A percentile compares a stretch with the other conserved stretches of the same genome.
Conservation (phyloP, 164 flowering plant species). For the Vitis labrusca region DNA sequence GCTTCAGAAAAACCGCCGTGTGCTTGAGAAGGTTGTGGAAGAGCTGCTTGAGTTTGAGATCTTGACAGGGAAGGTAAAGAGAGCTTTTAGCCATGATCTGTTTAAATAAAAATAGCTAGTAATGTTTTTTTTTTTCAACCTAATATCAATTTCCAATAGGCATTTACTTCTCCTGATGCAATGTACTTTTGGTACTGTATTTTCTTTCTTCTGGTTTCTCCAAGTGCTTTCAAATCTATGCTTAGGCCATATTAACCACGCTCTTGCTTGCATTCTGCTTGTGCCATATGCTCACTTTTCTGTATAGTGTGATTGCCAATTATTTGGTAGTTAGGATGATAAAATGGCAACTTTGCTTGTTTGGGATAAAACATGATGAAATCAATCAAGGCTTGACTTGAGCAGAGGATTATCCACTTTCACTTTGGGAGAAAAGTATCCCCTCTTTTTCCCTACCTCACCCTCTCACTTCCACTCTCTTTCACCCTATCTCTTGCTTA, state of each 20-base stretch:
- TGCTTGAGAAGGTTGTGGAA: conserved; percentile 77
- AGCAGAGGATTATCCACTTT: too few relatives aligned
- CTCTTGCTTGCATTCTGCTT: too few relatives aligned
- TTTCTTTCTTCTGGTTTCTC: neutral
- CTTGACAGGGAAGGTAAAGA: conserved; percentile 73
- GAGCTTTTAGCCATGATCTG: conserved; percentile 1
- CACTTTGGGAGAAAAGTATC: too few relatives aligned
- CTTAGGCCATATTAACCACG: neutral
- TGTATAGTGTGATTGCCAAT: too few relatives aligned
- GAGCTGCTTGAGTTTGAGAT: conserved; percentile 81
- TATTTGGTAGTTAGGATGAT: too few relatives aligned
- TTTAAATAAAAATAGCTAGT: neutral
- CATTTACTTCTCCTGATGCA: neutral
- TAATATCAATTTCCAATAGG: neutral
- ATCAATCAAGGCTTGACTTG: too few relatives aligned
- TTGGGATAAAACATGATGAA: too few relatives aligned
- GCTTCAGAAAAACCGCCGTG: conserved; percentile 64
- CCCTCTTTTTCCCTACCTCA: too few relatives aligned
- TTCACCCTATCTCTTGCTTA: too few relatives aligned
- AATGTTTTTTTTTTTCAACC: neutral
- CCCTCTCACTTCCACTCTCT: too few relatives aligned
- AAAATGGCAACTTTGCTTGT: too few relatives aligned
- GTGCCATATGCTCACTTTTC: too few relatives aligned
- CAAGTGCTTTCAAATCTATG: neutral
- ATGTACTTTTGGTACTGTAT: neutral